Evolutionary conservation across 139 green algal genomes (phyloP), one percentile per base, ranked within the genome.

Genomic region (Tetraselmis striata): DNA sequence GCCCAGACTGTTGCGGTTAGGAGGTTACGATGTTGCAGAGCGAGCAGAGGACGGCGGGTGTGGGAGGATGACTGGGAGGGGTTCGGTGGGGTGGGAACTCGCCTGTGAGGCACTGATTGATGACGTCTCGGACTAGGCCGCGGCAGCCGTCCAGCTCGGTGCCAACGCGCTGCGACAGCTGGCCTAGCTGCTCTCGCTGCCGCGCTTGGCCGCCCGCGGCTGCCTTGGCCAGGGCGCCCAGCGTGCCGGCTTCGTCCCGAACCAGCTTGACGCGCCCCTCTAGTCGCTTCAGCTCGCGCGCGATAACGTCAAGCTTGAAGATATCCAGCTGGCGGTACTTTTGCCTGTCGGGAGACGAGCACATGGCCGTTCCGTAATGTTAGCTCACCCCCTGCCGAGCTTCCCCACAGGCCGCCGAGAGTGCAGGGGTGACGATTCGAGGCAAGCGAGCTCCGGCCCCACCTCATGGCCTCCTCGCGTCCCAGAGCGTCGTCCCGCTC

Each of bases 221-320:
- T n/a, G n/a, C n/a, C 45, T 67, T 67, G 45, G 45, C 45, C 45
- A 67, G 45, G 5, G 11, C 45, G 45, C 45, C 45, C 11, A 67
- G 45, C 11, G 45, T 25, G 45, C 45, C 45, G 11, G 45, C 45
- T 18, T 67, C 45, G 45, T 67, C 74, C 23, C n/a, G 74, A 2
- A 77, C 74, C 74, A 77, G 25, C 22, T n/a, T 30, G 23, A 77
- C 26, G 26, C n/a, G 26, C 22, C 26, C 74, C 2, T 77, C 74
- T 2, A 77, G 5, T 29, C 23, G 11, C 74, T 77, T 77, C 74
- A 77, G 25, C 74, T 77, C 74, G 74, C 74, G 74, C 26, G 74
- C 74, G 74, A 77, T 77, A 18, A 77, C n/a, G 74, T 77, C 74
- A 2, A 77, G 74, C 25, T 77, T 77, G 74, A 77, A 77, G 23